Evolutionary conservation across 1,284 basidiomycete genomes (phyloP), one percentile per base, ranked within the genome.

Genomic region (Sanguinoderma infundibulare): DNA sequence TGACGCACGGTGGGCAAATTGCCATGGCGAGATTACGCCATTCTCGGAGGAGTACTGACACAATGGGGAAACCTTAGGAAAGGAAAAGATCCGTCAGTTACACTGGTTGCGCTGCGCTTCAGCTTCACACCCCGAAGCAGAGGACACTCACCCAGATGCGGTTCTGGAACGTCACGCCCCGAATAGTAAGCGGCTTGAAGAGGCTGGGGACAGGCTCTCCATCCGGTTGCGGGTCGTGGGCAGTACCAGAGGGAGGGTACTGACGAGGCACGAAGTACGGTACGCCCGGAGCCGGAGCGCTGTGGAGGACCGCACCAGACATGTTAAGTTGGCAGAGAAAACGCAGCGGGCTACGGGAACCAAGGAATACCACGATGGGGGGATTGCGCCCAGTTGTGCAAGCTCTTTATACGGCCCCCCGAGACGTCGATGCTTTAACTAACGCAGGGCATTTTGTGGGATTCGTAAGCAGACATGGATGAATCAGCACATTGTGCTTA

Each of bases 21-120:
- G 91, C 86, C 87, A 91, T 61, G 91, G 84, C 0, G 88, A 87
- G 35, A 84, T 79, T 70, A 86, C 80, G 5, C 91, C 87, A 63
- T 88, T 73, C 42, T 89, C 80, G 8, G 86, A 78, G 22, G 86
- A 89, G 76, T 93, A 92, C 67, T 87, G 85, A 74, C 89, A 90
- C 81, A 91, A 86, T 2, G 88, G 89, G n/a, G 89, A 77, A 78
- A 86, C 66, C 67, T 68, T 35, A 20, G 9, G 32, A 28, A 24
- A n/a, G 5, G 26, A 39, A 5, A 28, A 50, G n/a, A n/a, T n/a
- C n/a, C n/a, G n/a, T n/a, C 5, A 53, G 38, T 39, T 39, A 39
- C 14, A 39, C n/a, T n/a, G n/a, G n/a, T n/a, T n/a, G n/a, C n/a
- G n/a, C n/a, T n/a, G n/a, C n/a, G n/a, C n/a, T n/a, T n/a, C n/a